These are phyloP conservation scores for Diaporthe sp. DNA, from an alignment of 2,329 filamentous ascomycete genomes.

Conservation along the genomic window DNA sequence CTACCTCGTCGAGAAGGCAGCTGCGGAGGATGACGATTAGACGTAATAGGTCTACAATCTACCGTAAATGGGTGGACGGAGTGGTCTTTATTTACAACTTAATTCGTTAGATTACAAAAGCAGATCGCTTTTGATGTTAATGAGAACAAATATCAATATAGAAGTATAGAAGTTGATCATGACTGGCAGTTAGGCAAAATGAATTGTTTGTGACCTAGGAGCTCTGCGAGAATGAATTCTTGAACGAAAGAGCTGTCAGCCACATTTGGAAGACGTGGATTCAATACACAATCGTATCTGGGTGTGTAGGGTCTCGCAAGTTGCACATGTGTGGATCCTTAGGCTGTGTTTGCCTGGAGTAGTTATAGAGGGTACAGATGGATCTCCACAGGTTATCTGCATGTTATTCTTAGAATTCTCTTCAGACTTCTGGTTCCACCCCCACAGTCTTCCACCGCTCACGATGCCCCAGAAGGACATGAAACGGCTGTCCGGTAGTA, in stretches of 20 bases:
- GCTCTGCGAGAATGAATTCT: background rate
- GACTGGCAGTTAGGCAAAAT: background rate
- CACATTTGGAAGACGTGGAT: background rate
- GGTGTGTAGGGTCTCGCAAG: background rate
- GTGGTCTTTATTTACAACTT: background rate
- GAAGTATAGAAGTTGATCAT: too few relatives aligned
- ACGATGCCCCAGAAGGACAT: background rate
- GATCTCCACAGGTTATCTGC: background rate
- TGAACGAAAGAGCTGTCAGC: too few relatives aligned
- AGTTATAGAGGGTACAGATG: too few relatives aligned
- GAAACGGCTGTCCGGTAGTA: background rate
- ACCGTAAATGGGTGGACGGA: background rate
- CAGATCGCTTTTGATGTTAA: constrained; percentile 3
- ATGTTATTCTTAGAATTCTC: background rate
- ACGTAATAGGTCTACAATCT: background rate
- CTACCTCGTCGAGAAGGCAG: constrained; percentile 40
- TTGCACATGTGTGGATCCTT: background rate
- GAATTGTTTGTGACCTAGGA: background rate
- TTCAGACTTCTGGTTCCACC: background rate
- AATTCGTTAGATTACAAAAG: background rate
- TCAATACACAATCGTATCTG: background rate
- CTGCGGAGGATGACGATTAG: constrained; percentile 41
- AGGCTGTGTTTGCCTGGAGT: background rate
- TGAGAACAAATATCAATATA: background rate
- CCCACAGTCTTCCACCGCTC: background rate